Percentiles rank a stretch among this genome's conserved stretches.
These are phyloP conservation scores for Allomyces macrogynus DNA, from an alignment of 192 early-diverging fungal species.

Conservation along the genomic window DNA sequence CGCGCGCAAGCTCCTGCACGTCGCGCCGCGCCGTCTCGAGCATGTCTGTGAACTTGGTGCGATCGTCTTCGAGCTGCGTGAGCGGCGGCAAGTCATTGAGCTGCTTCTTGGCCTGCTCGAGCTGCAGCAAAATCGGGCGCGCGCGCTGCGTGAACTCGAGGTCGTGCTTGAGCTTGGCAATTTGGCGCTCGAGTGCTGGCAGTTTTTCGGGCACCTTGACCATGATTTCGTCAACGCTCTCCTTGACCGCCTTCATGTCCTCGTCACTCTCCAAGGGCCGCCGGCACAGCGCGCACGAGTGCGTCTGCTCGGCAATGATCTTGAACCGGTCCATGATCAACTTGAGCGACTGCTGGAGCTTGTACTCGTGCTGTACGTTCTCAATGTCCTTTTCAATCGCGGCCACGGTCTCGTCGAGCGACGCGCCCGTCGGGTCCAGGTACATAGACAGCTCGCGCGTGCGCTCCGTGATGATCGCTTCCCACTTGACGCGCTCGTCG, in stretches of 20 bases:
- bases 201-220: constrained; percentile 13
- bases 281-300: background rate
- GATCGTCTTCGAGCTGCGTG: no score
- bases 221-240: no score
- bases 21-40: no score
- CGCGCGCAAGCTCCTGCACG: background rate
- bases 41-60: no score
- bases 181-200: constrained; percentile 8
- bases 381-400: background rate
- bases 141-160: no score
- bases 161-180: no score
- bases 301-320: background rate
- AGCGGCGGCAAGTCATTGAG: no score
- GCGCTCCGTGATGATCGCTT: background rate
- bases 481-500: background rate
- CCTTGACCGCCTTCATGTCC: no score
- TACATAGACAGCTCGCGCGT: background rate
- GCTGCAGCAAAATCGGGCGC: no score
- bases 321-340: background rate
- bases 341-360: background rate
- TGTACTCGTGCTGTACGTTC: background rate
- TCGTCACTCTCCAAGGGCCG: constrained; percentile 1
- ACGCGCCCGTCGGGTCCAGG: background rate
- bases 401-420: background rate
- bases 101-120: no score